Evolutionary conservation across 441 rosid species (phyloP).

Genomic region (Rhodomyrtus psidioides): DNA sequence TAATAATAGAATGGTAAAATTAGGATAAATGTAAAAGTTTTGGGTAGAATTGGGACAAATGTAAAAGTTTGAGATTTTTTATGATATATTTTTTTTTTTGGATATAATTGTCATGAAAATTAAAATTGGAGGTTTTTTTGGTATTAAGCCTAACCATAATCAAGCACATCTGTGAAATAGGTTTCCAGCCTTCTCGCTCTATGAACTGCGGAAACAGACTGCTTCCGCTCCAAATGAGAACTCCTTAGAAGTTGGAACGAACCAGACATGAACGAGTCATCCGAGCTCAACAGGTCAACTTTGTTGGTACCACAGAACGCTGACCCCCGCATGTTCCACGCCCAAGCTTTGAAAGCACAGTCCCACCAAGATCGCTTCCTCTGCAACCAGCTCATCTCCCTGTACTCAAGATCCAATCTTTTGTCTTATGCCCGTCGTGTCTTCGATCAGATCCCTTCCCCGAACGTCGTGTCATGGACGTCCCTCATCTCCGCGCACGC

Average conservation of each 20-base stretch:
- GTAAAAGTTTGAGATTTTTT: too few relatives aligned
- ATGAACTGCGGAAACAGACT: too few relatives aligned
- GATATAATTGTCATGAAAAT: too few relatives aligned
- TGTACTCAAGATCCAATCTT: slow-evolving; percentile 24
- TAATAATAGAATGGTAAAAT: too few relatives aligned
- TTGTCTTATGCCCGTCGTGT: slow-evolving; percentile 16
- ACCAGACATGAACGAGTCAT: not conserved
- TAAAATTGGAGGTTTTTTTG: too few relatives aligned
- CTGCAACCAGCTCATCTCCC: slow-evolving; percentile 24
- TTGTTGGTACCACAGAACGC: not conserved
- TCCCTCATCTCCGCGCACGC: slow-evolving; percentile 28
- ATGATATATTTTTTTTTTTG: too few relatives aligned
- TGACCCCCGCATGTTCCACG: slow-evolving; percentile 29
- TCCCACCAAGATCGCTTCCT: slow-evolving; percentile 4
- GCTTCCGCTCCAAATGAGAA: not conserved
- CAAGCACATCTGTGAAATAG: too few relatives aligned
- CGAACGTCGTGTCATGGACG: slow-evolving; percentile 39
- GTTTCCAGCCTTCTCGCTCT: not conserved
- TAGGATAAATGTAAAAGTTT: too few relatives aligned
- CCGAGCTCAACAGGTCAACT: not conserved
- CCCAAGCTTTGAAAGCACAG: slow-evolving; percentile 12
- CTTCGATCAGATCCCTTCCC: slow-evolving; percentile 27
- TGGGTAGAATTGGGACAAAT: too few relatives aligned
- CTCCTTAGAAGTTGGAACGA: not conserved
- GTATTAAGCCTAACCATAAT: too few relatives aligned